Conservation (phyloP, 306 rosid genomes). For the Glycine tomentella region DNA sequence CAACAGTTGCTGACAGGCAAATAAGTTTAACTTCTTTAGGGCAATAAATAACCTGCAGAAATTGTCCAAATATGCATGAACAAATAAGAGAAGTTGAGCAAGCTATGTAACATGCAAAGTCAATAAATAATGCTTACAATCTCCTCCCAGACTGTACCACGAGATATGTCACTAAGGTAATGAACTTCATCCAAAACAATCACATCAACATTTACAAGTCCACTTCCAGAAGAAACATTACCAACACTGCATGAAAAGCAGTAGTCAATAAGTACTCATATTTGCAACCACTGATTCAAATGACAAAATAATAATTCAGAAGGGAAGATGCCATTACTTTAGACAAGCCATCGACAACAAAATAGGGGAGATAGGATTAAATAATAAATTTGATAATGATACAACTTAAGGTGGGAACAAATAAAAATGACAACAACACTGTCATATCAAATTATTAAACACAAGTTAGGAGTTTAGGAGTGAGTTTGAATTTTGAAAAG, state of each 20-base stretch:
- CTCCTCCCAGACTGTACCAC: constrained; percentile 99
- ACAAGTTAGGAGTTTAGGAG: neutral
- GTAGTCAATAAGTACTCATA: constrained; percentile 8
- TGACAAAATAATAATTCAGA: constrained; percentile 24
- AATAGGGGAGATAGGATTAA: constrained; percentile 16
- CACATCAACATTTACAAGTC: constrained; percentile 88
- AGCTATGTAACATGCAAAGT: constrained; percentile 34
- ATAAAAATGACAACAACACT: neutral
- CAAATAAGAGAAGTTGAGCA: constrained; percentile 34
- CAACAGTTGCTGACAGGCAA: constrained; percentile 89
- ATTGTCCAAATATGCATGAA: constrained; percentile 8
- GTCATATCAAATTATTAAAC: constrained; percentile 35
- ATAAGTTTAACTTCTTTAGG: constrained; percentile 91
- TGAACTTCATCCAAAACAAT: constrained; percentile 98
- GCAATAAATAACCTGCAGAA: constrained; percentile 81
- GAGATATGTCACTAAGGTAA: constrained; percentile 94
- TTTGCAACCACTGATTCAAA: neutral
- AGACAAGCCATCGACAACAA: constrained; percentile 22
- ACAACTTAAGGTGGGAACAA: constrained; percentile 37
- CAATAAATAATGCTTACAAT: constrained; percentile 68
- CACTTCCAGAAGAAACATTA: constrained; percentile 74
- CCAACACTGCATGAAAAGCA: constrained; percentile 77
- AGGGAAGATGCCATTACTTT: constrained; percentile 10
- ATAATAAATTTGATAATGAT: neutral
- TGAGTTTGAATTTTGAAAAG: neutral